phyloP scores from a whole-genome alignment of 2,329 filamentous ascomycete genomes.

The Fusarium albidum region DNA sequence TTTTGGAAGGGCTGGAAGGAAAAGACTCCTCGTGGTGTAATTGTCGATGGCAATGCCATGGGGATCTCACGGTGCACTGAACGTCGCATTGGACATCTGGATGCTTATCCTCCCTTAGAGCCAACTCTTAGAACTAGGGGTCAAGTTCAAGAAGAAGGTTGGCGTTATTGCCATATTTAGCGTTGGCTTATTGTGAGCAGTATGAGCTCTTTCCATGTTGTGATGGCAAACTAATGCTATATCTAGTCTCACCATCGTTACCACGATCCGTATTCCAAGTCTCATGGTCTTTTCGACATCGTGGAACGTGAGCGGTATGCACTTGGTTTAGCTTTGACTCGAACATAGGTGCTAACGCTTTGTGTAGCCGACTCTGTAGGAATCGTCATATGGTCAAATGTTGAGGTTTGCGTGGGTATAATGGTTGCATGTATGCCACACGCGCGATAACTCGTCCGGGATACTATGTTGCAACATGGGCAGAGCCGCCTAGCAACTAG shows the following conservation, averaged over 20 bases:
- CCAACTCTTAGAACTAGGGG: not conserved
- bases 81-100: slow-evolving; percentile 16
- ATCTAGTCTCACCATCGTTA: too few species aligned
- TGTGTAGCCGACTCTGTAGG: not conserved
- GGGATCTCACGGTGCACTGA: not conserved
- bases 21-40: not conserved
- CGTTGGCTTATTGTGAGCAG: slow-evolving; percentile 2
- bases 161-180: slow-evolving; percentile 14
- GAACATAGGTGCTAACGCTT: not conserved
- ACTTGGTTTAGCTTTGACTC: too few species aligned
- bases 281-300: accelerated
- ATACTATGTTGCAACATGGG: not conserved
- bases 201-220: accelerated
- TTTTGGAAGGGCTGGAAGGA: not conserved
- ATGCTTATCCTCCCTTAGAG: slow-evolving; percentile 12
- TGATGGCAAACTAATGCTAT: accelerated
- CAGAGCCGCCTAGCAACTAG: accelerated
- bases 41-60: not conserved
- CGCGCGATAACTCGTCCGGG: slow-evolving; percentile 1
- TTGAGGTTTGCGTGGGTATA: slow-evolving; percentile 10
- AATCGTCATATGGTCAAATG: not conserved
- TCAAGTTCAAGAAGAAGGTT: slow-evolving; percentile 9
- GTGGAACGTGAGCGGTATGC: too few species aligned
- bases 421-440: slow-evolving; percentile 22
- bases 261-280: too few species aligned